A percentile compares a stretch with the other conserved stretches of the same genome.
These are phyloP conservation scores for Monosporozyma yasuniensis DNA, from an alignment of 805 yeast genomes.

Conservation along the genomic window DNA sequence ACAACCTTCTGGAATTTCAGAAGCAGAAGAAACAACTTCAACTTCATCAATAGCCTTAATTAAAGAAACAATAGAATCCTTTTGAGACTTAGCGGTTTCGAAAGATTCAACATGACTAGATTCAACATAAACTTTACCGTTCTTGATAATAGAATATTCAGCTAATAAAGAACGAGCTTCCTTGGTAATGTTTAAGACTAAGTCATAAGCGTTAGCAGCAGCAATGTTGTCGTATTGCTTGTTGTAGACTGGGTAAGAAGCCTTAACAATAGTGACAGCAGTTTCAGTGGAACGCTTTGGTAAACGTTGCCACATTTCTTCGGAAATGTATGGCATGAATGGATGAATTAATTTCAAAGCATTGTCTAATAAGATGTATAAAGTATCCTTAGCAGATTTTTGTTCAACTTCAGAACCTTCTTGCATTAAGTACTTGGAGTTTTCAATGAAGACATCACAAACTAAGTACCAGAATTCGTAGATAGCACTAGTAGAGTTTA, in stretches of 20 bases:
- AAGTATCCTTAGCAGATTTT: constrained; percentile 86
- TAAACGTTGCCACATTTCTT: constrained; percentile 98
- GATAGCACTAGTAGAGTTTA: constrained; percentile 75
- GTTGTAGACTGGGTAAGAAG: constrained; percentile 64
- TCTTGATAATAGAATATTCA: constrained; percentile 81
- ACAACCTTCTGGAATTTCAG: constrained; percentile 77
- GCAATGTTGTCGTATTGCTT: constrained; percentile 51
- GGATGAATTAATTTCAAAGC: constrained; percentile 92
- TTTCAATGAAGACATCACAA: constrained; percentile 97
- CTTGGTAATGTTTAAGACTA: constrained; percentile 78
- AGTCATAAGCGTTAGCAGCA: constrained; percentile 70
- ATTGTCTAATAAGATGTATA: constrained; percentile 85
- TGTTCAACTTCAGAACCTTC: constrained; percentile 84
- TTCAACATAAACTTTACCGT: constrained; percentile 80
- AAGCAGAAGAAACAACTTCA: constrained; percentile 46
- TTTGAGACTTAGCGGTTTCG: constrained; percentile 57
- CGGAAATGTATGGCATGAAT: constrained; percentile 95
- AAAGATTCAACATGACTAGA: constrained; percentile 39
- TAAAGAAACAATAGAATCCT: constrained; percentile 79
- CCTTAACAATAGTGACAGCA: constrained; percentile 64
- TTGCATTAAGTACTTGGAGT: constrained; percentile 83
- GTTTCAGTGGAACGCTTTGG: constrained; percentile 75
- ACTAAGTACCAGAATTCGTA: constrained; percentile 93
- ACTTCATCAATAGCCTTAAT: constrained; percentile 83
- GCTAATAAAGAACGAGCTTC: constrained; percentile 86